These are phyloP conservation scores for Phytophthora ramorum DNA, from an alignment of 352 stramenopile species.

Conservation along the genomic window DNA sequence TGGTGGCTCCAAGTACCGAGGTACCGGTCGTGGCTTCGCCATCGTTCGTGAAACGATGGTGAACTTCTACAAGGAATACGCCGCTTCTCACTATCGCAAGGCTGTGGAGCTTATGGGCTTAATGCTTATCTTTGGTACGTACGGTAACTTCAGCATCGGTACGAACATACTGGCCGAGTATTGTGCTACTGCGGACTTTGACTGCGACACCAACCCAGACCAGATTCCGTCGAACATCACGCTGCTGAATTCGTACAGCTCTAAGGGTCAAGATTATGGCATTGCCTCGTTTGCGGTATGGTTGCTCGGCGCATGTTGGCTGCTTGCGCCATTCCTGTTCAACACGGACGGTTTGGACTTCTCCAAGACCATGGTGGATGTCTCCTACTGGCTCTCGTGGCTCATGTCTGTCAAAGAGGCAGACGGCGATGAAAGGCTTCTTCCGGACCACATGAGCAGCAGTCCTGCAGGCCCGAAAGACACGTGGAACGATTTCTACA, in stretches of 20 bases:
- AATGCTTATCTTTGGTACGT: slow-evolving; percentile 86
- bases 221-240: slow-evolving; percentile 75
- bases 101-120: slow-evolving; percentile 79
- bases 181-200: slow-evolving; percentile 56
- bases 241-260: slow-evolving; percentile 78
- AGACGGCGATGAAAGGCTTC: slow-evolving; percentile 50
- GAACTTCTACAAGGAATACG: slow-evolving; percentile 90
- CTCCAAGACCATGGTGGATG: slow-evolving; percentile 83
- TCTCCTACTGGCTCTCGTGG: slow-evolving; percentile 84
- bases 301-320: slow-evolving; percentile 81
- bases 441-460: slow-evolving; percentile 43
- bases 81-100: slow-evolving; percentile 84
- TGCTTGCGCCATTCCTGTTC: slow-evolving; percentile 88
- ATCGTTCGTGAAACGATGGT: slow-evolving; percentile 88
- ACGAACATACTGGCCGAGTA: slow-evolving; percentile 59
- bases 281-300: slow-evolving; percentile 90
- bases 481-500: slow-evolving; percentile 83
- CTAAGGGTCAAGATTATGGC: slow-evolving; percentile 87
- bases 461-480: slow-evolving; percentile 39
- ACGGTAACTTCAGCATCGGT: slow-evolving; percentile 82
- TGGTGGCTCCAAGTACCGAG: slow-evolving; percentile 87
- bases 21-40: slow-evolving; percentile 83
- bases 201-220: slow-evolving; percentile 59
- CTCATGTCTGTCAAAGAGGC: slow-evolving; percentile 72
- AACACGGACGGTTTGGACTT: slow-evolving; percentile 91